phyloP scores from a whole-genome alignment of 352 stramenopile genomes.

The Phytopythium vexans region DNA sequence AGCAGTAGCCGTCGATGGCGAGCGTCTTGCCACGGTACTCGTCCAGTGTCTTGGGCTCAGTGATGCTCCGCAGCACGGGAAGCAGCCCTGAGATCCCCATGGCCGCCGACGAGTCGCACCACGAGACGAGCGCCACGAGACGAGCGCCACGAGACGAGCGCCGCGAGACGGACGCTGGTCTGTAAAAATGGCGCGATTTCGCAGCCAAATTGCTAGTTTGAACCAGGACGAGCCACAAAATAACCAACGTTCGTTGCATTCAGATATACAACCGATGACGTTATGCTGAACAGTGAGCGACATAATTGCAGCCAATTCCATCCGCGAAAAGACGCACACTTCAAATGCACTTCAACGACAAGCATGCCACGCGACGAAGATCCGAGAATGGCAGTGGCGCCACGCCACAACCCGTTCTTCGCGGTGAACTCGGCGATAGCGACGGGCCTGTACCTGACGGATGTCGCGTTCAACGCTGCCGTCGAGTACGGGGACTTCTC shows the following conservation, averaged over 20 bases:
- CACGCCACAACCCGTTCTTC: slow-evolving; percentile 34
- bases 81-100: slow-evolving; percentile 65
- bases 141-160: background rate
- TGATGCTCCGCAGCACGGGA: slow-evolving; percentile 77
- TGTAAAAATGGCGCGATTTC: slow-evolving; percentile 25
- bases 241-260: slow-evolving; percentile 10
- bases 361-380: background rate
- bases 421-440: slow-evolving; percentile 33
- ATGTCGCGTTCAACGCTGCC: slow-evolving; percentile 56
- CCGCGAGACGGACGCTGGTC: background rate
- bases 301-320: slow-evolving; percentile 8
- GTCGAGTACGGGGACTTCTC: slow-evolving; percentile 61
- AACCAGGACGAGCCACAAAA: slow-evolving; percentile 6
- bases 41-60: slow-evolving; percentile 45
- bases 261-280: slow-evolving; percentile 7
- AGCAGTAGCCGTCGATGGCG: slow-evolving; percentile 83
- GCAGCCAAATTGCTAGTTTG: slow-evolving; percentile 12
- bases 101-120: background rate
- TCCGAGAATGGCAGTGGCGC: background rate
- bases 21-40: slow-evolving; percentile 62
- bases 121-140: background rate
- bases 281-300: slow-evolving; percentile 3
- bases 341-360: background rate
- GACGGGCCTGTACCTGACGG: slow-evolving; percentile 39
- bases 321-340: background rate